Conservation (phyloP, 495 filamentous ascomycete species). For the Eremomyces bilateralis region DNA sequence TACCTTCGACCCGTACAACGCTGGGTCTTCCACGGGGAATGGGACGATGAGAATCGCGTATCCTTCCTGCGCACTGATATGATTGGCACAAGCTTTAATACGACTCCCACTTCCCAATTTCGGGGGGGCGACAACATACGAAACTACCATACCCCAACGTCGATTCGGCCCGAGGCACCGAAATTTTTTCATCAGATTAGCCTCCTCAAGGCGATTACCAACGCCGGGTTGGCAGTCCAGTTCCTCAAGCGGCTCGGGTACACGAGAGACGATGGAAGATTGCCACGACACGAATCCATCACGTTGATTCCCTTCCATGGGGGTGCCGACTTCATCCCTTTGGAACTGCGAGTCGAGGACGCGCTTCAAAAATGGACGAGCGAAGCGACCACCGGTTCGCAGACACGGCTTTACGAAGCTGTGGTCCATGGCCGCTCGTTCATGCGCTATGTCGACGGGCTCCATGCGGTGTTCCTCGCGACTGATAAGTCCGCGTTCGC, state of each 20-base stretch:
- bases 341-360: no score
- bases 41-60: conserved; percentile 35
- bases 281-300: no score
- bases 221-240: conserved; percentile 40
- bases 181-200: conserved; percentile 52
- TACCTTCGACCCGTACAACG: conserved; percentile 57
- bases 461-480: no score
- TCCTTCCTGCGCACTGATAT: conserved; percentile 53
- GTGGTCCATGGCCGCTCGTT: no score
- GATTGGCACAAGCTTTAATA: conserved; percentile 68
- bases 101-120: conserved; percentile 31
- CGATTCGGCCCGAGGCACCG: conserved; percentile 38
- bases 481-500: no score
- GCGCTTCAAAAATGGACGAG: no score
- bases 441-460: no score
- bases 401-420: no score
- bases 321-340: no score
- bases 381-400: no score
- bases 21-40: conserved; percentile 71
- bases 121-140: conserved; percentile 32
- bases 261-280: not conserved
- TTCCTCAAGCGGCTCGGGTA: not conserved
- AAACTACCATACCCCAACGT: conserved; percentile 31
- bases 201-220: conserved; percentile 49
- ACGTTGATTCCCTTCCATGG: no score